A percentile compares a stretch with the other conserved stretches of the same genome.
phyloP scores from a whole-genome alignment of 768 basidiomycete species.

The Tricholomella constricta region DNA sequence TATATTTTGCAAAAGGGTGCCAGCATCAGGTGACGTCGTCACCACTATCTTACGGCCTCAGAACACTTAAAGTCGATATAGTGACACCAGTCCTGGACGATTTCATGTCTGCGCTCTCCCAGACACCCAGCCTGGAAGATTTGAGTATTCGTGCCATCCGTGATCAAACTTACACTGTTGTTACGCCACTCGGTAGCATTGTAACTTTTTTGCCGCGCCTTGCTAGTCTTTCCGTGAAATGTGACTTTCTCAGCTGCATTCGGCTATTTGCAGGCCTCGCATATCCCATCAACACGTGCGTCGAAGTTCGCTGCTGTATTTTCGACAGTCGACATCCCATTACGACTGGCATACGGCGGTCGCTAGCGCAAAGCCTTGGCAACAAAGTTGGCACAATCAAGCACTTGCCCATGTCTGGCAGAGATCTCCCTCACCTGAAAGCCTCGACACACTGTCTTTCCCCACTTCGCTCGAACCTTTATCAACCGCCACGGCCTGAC shows the following conservation, averaged over 20 bases:
- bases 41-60: background rate
- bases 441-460: too few relatives aligned
- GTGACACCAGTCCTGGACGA: background rate
- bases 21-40: too few relatives aligned
- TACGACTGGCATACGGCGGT: background rate
- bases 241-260: background rate
- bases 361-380: background rate
- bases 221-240: background rate
- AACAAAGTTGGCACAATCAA: background rate
- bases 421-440: background rate
- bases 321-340: background rate
- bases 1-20: too few relatives aligned
- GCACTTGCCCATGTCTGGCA: background rate
- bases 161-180: background rate
- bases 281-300: background rate
- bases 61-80: background rate
- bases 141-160: background rate
- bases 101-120: background rate
- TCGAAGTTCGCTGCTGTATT: background rate
- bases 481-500: too few relatives aligned
- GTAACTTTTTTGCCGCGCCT: background rate
- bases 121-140: background rate
- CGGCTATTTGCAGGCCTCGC: background rate
- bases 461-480: too few relatives aligned
- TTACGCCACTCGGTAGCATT: background rate